Evolutionary conservation across 2,329 filamentous ascomycete genomes (phyloP).

Genomic region (Aaosphaeria pasadenensis): DNA sequence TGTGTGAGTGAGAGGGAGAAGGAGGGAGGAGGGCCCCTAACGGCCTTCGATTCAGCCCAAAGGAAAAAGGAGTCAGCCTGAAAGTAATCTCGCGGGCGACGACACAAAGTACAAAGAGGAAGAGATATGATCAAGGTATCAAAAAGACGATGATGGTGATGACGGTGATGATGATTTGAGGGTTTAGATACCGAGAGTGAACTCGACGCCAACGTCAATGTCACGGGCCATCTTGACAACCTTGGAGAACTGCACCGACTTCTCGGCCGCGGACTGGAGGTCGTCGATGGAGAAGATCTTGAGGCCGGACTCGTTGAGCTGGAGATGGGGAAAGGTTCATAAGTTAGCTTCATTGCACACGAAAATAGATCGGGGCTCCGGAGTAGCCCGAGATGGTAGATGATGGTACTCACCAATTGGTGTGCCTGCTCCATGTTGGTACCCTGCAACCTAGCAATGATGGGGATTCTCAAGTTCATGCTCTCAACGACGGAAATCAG

Average conservation of each 20-base stretch:
- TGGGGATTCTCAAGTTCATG: slow-evolving; percentile 94
- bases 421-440: slow-evolving; percentile 97
- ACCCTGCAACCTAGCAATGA: slow-evolving; percentile 94
- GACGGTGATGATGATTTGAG: neutral
- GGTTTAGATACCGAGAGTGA: slow-evolving; percentile 68
- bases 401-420: slow-evolving; percentile 57
- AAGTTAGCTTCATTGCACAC: slow-evolving; percentile 93
- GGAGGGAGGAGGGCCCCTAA: no score
- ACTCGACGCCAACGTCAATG: slow-evolving; percentile 84
- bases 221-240: slow-evolving; percentile 98
- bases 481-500: slow-evolving; percentile 91
- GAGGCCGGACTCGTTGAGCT: slow-evolving; percentile 93
- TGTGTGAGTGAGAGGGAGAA: no score
- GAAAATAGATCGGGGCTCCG: neutral
- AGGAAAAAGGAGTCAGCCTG: no score
- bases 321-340: slow-evolving; percentile 82
- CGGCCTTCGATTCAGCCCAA: no score
- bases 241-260: slow-evolving; percentile 98
- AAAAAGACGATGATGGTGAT: no score
- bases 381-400: neutral
- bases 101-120: no score
- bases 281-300: slow-evolving; percentile 99
- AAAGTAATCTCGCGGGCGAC: no score
- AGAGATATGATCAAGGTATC: no score
- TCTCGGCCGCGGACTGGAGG: slow-evolving; percentile 94